Conservation (phyloP, 139 green algal species). For the Yamagishiella unicocca region DNA sequence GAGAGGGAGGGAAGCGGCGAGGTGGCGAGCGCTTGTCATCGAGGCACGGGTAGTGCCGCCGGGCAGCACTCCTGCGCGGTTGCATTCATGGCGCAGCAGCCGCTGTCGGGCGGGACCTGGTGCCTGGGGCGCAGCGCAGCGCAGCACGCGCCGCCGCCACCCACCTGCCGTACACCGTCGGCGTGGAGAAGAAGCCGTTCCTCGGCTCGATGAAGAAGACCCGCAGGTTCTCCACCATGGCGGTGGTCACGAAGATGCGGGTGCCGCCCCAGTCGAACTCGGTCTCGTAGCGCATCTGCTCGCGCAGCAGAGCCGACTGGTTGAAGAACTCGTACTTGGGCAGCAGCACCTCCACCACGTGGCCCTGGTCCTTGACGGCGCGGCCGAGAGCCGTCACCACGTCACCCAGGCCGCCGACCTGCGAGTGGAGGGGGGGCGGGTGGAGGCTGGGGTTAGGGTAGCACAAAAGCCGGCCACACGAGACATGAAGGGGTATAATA, state of each 20-base stretch:
- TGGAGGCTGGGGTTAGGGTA: too few relatives aligned
- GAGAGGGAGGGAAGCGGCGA: too few relatives aligned
- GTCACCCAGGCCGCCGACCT: slow-evolving; percentile 91
- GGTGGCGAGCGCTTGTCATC: too few relatives aligned
- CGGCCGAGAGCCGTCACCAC: slow-evolving; percentile 92
- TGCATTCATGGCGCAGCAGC: too few relatives aligned
- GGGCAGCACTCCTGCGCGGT: too few relatives aligned
- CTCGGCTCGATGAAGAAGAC: slow-evolving; percentile 79
- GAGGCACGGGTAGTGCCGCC: too few relatives aligned
- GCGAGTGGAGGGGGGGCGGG: neutral
- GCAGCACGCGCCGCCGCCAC: too few relatives aligned
- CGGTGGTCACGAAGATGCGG: slow-evolving; percentile 79
- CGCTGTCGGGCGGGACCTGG: too few relatives aligned
- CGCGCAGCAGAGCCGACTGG: slow-evolving; percentile 70
- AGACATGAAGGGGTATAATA: too few relatives aligned
- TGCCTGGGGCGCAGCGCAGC: too few relatives aligned
- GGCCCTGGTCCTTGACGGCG: slow-evolving; percentile 92
- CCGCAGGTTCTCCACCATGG: slow-evolving; percentile 79
- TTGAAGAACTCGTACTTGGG: slow-evolving; percentile 85
- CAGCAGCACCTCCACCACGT: slow-evolving; percentile 84
- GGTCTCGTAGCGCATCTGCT: slow-evolving; percentile 67
- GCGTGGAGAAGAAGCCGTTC: slow-evolving; percentile 87
- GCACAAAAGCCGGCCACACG: too few relatives aligned
- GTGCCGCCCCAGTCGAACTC: slow-evolving; percentile 88
- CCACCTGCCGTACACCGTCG: slow-evolving; percentile 79